phyloP scores from a whole-genome alignment of 768 basidiomycete genomes.

The Mycena venus region DNA sequence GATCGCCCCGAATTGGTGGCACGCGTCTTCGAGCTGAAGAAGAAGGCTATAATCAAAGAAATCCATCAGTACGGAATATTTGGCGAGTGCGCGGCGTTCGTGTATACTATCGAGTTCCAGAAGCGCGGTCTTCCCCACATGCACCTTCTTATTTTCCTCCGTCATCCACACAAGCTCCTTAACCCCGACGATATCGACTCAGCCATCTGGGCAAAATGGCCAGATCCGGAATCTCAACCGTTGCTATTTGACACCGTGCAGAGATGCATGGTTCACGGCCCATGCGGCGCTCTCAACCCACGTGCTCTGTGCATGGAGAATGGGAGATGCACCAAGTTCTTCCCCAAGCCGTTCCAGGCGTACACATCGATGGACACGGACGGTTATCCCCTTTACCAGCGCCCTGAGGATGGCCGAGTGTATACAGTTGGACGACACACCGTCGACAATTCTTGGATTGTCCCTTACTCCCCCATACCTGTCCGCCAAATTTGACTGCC shows the following conservation, averaged over 20 bases:
- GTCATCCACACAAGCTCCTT: conserved; percentile 5
- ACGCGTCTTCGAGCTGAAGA: no score
- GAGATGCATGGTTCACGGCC: conserved; percentile 58
- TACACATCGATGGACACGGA: conserved; percentile 47
- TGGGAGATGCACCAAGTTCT: conserved; percentile 51
- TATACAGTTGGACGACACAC: conserved; percentile 12
- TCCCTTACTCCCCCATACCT: conserved; percentile 52
- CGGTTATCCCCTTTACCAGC: conserved; percentile 52
- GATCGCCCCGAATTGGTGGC: no score
- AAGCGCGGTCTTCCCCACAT: no score
- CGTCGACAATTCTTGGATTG: conserved; percentile 48
- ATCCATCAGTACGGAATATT: no score
- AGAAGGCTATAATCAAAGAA: no score
- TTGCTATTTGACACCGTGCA: conserved; percentile 35
- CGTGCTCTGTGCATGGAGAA: conserved; percentile 51
- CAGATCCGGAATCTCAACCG: conserved; percentile 37
- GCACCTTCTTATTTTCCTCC: conserved; percentile 55
- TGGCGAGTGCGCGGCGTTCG: no score
- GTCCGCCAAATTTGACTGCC: conserved; percentile 46
- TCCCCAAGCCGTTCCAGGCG: conserved; percentile 49
- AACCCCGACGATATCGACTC: neutral
- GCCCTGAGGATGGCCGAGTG: conserved; percentile 29
- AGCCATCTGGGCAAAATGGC: neutral
- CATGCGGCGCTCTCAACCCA: conserved; percentile 43
- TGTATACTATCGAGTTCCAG: conserved; percentile 55